Base-by-base conservation (phyloP, 139 green algal genomes). In the Spirogloea muscicola region DNA sequence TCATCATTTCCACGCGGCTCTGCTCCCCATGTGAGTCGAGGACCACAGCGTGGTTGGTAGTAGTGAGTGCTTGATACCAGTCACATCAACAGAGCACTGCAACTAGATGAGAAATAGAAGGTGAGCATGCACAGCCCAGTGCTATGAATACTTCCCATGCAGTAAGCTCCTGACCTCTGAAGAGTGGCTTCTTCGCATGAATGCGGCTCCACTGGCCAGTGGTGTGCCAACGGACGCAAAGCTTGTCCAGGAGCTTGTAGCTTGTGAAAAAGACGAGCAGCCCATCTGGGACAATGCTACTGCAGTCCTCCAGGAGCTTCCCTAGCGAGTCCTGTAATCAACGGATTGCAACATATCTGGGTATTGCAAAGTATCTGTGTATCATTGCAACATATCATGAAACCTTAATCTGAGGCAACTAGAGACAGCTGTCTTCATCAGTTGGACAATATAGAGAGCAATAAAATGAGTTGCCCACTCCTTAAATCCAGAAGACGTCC, bases 201-300 rank as follows among this genome's bases (percentile, higher is more conserved):
- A 97, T 76, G 51, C 82, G 42, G 27, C 42, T 18, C 83, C 82
- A 89, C 41, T 88, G 27, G 1, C 88, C 84, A 7, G 88, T 94
- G 48, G 58, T 74, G 88, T 95, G 88, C 58, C 80, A 86, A 31
- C 79, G 68, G 21, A 33, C 21, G 10, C 2, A 62, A 3, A 97
- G 84, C 31, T 84, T 86, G 57, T 97, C 88, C 68, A 97, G 66
- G 49, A 94, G 74, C 40, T 70, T 66, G 84, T 97, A 98, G 68
- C 78, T 91, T 33, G 94, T 86, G 36, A 97, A 63, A 83, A 98
- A 98, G 29, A 96, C 70, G 57, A 98, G 89, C 66, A 98, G 73
- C 27, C 93, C 93, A 70, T 92, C 90, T 16, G 93, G 93, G 37
- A 97, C 84, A 1, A 79, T 60, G 37, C 61, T 41, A 18, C 49